phyloP scores from a whole-genome alignment of 2,329 filamentous ascomycete species.

The Pyricularia pennisetigena region DNA sequence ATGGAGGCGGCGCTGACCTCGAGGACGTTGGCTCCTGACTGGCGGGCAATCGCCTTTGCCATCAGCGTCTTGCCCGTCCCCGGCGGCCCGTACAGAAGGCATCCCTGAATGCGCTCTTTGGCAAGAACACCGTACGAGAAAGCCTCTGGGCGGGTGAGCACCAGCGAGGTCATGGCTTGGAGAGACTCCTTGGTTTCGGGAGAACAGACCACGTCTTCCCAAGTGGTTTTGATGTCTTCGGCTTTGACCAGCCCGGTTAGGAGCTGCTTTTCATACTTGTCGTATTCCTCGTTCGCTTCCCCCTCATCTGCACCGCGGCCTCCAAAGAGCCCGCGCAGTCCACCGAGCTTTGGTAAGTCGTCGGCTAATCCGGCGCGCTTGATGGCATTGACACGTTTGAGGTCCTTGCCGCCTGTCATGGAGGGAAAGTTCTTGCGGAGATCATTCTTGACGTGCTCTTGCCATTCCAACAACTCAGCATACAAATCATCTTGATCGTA shows the following conservation, averaged over 20 bases:
- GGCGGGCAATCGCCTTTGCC: slow-evolving; percentile 59
- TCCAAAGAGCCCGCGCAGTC: not conserved
- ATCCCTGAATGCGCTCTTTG: slow-evolving; percentile 81
- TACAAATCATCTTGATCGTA: not conserved
- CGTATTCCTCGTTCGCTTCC: slow-evolving; percentile 22
- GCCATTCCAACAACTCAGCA: not conserved
- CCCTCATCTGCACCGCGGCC: not conserved
- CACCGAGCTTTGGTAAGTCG: not conserved
- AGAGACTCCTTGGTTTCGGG: slow-evolving; percentile 76
- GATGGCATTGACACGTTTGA: not conserved
- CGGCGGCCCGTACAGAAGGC: slow-evolving; percentile 80
- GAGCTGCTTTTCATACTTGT: slow-evolving; percentile 73
- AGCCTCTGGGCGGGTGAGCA: slow-evolving; percentile 81
- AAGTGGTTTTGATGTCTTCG: slow-evolving; percentile 74
- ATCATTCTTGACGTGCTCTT: not conserved
- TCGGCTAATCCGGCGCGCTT: not conserved
- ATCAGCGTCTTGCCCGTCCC: slow-evolving; percentile 67
- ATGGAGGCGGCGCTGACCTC: slow-evolving; percentile 87
- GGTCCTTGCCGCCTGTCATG: not conserved
- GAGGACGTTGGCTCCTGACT: slow-evolving; percentile 63
- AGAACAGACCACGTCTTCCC: slow-evolving; percentile 76
- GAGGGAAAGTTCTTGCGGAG: not conserved
- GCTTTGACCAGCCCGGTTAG: slow-evolving; percentile 74
- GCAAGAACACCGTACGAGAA: slow-evolving; percentile 92
- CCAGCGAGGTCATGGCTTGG: slow-evolving; percentile 80